Conservation (phyloP, 177 flowering plant genomes). For the Vitis hybrid region DNA sequence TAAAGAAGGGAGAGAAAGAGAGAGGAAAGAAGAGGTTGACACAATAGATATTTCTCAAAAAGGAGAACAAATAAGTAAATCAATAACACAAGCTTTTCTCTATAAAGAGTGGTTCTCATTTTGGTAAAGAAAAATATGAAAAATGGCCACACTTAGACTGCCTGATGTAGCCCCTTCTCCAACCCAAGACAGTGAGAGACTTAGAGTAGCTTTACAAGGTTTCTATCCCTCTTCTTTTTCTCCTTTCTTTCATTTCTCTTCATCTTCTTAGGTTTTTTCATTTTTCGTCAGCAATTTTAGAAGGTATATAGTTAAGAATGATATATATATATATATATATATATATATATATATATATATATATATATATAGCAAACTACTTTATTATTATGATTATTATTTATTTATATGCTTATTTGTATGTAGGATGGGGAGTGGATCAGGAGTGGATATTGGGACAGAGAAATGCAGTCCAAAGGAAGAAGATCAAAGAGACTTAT, state of each 20-base stretch:
- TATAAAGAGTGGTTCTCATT: no score
- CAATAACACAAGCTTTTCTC: no score
- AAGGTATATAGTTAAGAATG: no score
- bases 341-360: no score
- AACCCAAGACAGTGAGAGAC: constrained; percentile 50
- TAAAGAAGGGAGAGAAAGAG: no score
- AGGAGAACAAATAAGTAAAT: no score
- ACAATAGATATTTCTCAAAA: no score
- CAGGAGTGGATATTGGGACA: constrained; percentile 62
- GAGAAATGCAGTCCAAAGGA: constrained; percentile 42
- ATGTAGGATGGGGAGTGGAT: constrained; percentile 76
- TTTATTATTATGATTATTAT: background rate
- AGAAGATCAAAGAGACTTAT: no score
- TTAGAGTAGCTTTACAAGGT: constrained; percentile 66
- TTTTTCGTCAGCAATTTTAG: background rate
- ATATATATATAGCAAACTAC: background rate
- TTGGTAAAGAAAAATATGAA: background rate
- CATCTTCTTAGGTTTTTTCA: background rate
- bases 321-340: no score
- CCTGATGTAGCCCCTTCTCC: constrained; percentile 70
- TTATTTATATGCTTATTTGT: background rate
- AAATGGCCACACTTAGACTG: constrained; percentile 59
- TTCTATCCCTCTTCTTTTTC: constrained; percentile 8
- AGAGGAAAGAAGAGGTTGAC: no score
- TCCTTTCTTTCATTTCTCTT: background rate